A percentile compares a stretch with the other conserved stretches of the same genome.
Evolutionary conservation across 768 basidiomycete genomes (phyloP).

Genomic region (Tubosaeta sp.): DNA sequence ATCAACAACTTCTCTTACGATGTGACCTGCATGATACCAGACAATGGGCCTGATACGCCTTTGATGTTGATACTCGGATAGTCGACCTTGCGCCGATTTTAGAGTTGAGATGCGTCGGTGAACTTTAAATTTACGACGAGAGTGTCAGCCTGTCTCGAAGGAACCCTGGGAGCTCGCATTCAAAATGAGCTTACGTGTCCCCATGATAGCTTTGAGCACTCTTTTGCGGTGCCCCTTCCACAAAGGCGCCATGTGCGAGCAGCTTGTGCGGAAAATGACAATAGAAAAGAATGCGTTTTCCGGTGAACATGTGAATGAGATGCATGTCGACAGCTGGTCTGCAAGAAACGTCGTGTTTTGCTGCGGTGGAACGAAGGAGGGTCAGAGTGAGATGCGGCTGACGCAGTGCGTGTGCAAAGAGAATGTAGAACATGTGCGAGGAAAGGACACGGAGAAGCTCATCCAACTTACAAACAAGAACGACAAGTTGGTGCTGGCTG

Average conservation of each 20-base stretch:
- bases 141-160: slow-evolving; percentile 78
- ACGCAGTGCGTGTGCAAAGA: slow-evolving; percentile 83
- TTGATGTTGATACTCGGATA: slow-evolving; percentile 91
- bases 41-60: slow-evolving; percentile 56
- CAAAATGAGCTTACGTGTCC: too few species aligned
- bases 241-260: slow-evolving; percentile 62
- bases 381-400: slow-evolving; percentile 72
- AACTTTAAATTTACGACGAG: slow-evolving; percentile 91
- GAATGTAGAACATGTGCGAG: slow-evolving; percentile 82
- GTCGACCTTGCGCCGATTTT: slow-evolving; percentile 55
- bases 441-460: slow-evolving; percentile 43
- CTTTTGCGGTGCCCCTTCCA: slow-evolving; percentile 47
- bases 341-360: slow-evolving; percentile 82
- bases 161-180: slow-evolving; percentile 33
- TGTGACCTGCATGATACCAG: slow-evolving; percentile 40
- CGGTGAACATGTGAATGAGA: slow-evolving; percentile 66
- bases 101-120: slow-evolving; percentile 79
- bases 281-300: slow-evolving; percentile 90
- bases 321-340: slow-evolving; percentile 90
- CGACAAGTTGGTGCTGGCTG: too few species aligned
- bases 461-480: too few species aligned
- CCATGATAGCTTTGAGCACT: slow-evolving; percentile 67
- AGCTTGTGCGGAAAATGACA: slow-evolving; percentile 98
- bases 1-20: slow-evolving; percentile 44
- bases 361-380: slow-evolving; percentile 45